Evolutionary conservation across 768 basidiomycete genomes (phyloP), one percentile per base, ranked within the genome.

Genomic region (Pleurotus pulmonarius): DNA sequence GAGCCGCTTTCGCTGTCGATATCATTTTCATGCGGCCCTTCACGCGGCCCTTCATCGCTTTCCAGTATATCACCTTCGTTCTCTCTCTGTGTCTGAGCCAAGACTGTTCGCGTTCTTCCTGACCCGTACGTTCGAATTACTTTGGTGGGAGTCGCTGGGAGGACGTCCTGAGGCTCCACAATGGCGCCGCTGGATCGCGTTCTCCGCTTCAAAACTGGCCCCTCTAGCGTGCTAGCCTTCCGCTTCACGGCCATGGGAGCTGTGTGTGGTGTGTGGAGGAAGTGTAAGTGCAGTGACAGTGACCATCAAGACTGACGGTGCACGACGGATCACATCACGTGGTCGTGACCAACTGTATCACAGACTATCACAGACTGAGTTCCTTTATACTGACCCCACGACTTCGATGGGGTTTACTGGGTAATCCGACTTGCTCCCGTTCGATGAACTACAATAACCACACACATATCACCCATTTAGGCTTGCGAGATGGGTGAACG

Each of bases 401-500:
- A 25, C 56, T 18, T 34, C 57, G 5, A 83, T 86, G 85, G 85
- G 85, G 40, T 83, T 86, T 43, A 87, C 85, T 51, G 85, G 83
- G 85, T 83, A 64, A 26, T 69, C 65, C 48, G 37, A 46, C 22
- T 63, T 55, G 56, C 55, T 34, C 29, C 29, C 39, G 22, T 56
- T 52, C 20, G 43, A 56, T 22, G 13, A 20, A n/a, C 13, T 38
- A 39, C 55, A 15, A 25, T 57, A 16, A 39, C 40, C 15, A 57
- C n/a, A 37, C 53, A 44, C 38, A 37, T 18, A 18, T 47, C 48
- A 58, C n/a, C 11, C 41, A 34, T 53, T 22, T 61, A 91, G 90
- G 46, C 72, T 92, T 52, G 90, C 88, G 43, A 81, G 90, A 60
- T 91, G 89, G 90, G 80, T 86, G 25, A 90, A 92, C 69, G 87